Evolutionary conservation across 192 early-diverging fungal genomes (phyloP).

Genomic region (Entophlyctis helioformis): DNA sequence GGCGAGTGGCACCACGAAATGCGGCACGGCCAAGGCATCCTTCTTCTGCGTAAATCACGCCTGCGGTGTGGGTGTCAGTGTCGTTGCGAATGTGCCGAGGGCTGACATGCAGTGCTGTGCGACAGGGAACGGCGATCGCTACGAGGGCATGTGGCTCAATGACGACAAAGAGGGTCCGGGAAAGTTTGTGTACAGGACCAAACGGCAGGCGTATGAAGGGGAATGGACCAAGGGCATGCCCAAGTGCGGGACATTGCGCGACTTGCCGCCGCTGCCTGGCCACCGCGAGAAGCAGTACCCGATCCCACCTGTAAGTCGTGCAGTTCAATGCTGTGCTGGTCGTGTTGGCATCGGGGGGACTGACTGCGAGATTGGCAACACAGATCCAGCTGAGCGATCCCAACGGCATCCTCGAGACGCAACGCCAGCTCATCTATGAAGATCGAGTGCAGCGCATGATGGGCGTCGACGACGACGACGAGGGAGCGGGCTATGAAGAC

Average conservation of each 20-base stretch:
- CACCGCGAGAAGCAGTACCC: conserved; percentile 22
- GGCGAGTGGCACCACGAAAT: conserved; percentile 47
- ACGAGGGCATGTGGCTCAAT: conserved; percentile 49
- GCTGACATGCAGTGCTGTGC: neutral
- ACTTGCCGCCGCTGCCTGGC: conserved; percentile 28
- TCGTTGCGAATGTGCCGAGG: too few species aligned
- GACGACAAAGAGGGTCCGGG: conserved; percentile 53
- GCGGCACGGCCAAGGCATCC: conserved; percentile 44
- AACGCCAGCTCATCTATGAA: conserved; percentile 19
- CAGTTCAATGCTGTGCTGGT: neutral
- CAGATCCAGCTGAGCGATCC: conserved; percentile 26
- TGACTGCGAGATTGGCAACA: neutral
- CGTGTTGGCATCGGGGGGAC: too few species aligned
- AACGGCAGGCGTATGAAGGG: conserved; percentile 45
- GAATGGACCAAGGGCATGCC: conserved; percentile 43
- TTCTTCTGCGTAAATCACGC: conserved; percentile 24
- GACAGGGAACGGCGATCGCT: conserved; percentile 40
- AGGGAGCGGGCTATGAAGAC: too few species aligned
- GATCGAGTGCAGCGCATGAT: conserved; percentile 20
- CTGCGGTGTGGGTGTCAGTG: neutral
- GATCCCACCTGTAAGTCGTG: conserved; percentile 21
- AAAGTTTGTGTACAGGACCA: conserved; percentile 36
- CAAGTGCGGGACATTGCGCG: conserved; percentile 39
- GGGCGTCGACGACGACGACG: neutral
- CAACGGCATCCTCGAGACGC: conserved; percentile 8